A percentile compares a stretch with the other conserved stretches of the same genome.
Evolutionary conservation across 495 filamentous ascomycete species (phyloP).

Genomic region (Cercophora samala): DNA sequence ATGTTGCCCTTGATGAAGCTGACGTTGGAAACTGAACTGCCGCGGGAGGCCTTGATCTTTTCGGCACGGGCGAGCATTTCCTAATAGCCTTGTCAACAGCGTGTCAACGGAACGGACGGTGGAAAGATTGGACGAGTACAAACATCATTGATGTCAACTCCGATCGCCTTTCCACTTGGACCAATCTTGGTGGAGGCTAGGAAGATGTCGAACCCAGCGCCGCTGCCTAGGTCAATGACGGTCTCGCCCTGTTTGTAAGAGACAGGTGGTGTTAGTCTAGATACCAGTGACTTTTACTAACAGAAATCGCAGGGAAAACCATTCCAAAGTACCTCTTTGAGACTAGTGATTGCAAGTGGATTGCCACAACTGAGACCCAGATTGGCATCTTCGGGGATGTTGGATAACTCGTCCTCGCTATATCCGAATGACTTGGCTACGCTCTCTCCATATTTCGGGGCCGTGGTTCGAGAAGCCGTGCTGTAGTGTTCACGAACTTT

Average conservation of each 20-base stretch:
- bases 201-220: constrained; percentile 64
- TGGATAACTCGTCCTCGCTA: constrained; percentile 48
- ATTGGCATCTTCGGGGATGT: constrained; percentile 56
- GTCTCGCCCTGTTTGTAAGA: constrained; percentile 49
- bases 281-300: too few species aligned
- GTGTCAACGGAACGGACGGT: neutral
- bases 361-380: constrained; percentile 68
- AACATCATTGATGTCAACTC: constrained; percentile 66
- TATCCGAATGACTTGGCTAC: constrained; percentile 64
- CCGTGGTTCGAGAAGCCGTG: constrained; percentile 28
- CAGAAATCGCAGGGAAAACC: too few species aligned
- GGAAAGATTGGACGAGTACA: neutral
- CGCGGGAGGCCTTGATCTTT: constrained; percentile 35
- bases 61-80: constrained; percentile 59
- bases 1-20: constrained; percentile 54
- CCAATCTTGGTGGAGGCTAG: constrained; percentile 58
- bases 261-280: constrained; percentile 23
- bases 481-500: constrained; percentile 42
- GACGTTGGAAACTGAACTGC: constrained; percentile 30
- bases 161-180: constrained; percentile 51
- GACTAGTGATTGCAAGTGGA: constrained; percentile 53
- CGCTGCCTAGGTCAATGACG: constrained; percentile 60
- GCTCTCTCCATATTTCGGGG: constrained; percentile 33
- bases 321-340: constrained; percentile 45
- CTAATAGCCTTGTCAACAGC: constrained; percentile 27